phyloP scores from a whole-genome alignment of 129 eudicot genomes.

The Dittrichia graveolens region DNA sequence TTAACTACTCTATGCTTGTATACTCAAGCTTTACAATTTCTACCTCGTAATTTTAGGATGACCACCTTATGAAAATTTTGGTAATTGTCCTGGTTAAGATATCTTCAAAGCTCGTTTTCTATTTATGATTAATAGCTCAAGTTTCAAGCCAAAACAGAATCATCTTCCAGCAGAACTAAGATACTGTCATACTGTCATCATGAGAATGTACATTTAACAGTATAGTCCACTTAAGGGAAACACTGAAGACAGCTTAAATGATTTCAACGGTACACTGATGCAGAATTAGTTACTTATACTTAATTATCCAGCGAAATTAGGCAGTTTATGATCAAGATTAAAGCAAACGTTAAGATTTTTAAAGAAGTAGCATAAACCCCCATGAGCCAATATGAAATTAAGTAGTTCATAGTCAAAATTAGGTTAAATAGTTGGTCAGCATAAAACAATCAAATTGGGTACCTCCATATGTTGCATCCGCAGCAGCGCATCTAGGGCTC shows the following conservation, averaged over 20 bases:
- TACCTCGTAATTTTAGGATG: neutral
- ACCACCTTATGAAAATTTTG: too few relatives aligned
- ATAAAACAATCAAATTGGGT: neutral
- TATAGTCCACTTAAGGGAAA: neutral
- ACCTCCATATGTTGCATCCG: slow-evolving; percentile 79
- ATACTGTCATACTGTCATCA: too few relatives aligned
- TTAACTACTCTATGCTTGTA: neutral
- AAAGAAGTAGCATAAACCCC: slow-evolving; percentile 6
- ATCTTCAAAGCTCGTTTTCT: too few relatives aligned
- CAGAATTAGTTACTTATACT: slow-evolving; percentile 10
- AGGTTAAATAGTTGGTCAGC: slow-evolving; percentile 14
- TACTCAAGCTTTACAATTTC: neutral
- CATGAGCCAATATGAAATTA: neutral
- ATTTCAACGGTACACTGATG: neutral
- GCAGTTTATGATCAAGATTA: neutral
- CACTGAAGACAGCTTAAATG: neutral
- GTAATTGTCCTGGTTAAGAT: too few relatives aligned
- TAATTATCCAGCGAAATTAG: neutral
- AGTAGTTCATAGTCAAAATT: slow-evolving; percentile 7
- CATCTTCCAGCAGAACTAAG: too few relatives aligned
- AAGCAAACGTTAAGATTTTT: neutral
- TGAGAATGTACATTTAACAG: too few relatives aligned
- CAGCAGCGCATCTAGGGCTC: slow-evolving; percentile 62
- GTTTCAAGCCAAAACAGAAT: too few relatives aligned
- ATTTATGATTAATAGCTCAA: too few relatives aligned